A percentile compares a stretch with the other conserved stretches of the same genome.
Evolutionary conservation across 345 rosid species (phyloP).

Genomic region (Boechera divaricarpa): DNA sequence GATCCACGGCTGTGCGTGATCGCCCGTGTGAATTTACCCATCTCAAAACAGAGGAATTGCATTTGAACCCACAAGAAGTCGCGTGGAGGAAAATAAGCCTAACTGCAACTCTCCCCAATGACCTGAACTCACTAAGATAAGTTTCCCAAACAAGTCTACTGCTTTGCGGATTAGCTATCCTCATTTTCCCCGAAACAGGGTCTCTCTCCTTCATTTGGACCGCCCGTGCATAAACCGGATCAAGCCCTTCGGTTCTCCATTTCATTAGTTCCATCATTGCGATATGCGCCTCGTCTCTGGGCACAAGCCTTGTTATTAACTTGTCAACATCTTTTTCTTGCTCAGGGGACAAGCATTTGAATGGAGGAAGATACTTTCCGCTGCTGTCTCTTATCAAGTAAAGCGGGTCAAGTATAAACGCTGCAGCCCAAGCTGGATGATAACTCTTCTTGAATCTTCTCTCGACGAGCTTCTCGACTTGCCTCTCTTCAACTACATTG

Average conservation of each 20-base stretch:
- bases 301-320: conserved; percentile 92
- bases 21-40: conserved; percentile 75
- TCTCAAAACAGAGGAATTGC: conserved; percentile 80
- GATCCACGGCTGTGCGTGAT: conserved; percentile 67
- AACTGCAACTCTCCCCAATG: conserved; percentile 93
- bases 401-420: conserved; percentile 92
- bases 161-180: conserved; percentile 84
- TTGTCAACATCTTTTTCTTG: conserved; percentile 97
- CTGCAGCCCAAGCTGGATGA: conserved; percentile 99
- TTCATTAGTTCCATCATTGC: conserved; percentile 98
- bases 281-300: conserved; percentile 95
- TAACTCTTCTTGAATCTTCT: conserved; percentile 86
- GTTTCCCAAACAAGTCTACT: conserved; percentile 99
- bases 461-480: conserved; percentile 78
- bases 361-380: conserved; percentile 96
- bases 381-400: conserved; percentile 76
- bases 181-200: conserved; percentile 87
- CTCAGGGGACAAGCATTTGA: conserved; percentile 74
- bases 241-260: conserved; percentile 98
- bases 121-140: conserved; percentile 89
- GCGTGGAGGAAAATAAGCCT: conserved; percentile 97
- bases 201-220: conserved; percentile 98
- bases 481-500: conserved; percentile 62
- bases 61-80: conserved; percentile 87
- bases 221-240: conserved; percentile 94